These are phyloP conservation scores for Cylindrotheca closterium DNA, from an alignment of 108 stramenopile genomes.

Conservation along the genomic window DNA sequence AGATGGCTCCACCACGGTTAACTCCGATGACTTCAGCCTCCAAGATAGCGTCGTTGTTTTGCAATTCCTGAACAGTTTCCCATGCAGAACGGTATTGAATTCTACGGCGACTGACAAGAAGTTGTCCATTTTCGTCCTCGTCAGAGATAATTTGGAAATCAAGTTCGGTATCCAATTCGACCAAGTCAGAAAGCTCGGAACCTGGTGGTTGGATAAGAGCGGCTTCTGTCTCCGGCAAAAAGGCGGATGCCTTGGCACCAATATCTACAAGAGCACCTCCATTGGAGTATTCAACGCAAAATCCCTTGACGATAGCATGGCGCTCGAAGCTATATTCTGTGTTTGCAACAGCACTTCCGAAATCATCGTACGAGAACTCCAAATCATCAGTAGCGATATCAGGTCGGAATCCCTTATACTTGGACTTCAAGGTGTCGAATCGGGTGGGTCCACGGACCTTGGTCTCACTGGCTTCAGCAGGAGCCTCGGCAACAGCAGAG, in stretches of 20 bases:
- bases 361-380: slow-evolving; percentile 78
- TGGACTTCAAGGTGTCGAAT: slow-evolving; percentile 77
- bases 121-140: slow-evolving; percentile 92
- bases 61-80: slow-evolving; percentile 75
- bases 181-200: slow-evolving; percentile 55
- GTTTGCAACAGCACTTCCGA: slow-evolving; percentile 68
- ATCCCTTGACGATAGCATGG: slow-evolving; percentile 80
- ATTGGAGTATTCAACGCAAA: slow-evolving; percentile 70
- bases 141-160: slow-evolving; percentile 95
- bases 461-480: background rate
- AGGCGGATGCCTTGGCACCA: slow-evolving; percentile 94
- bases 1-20: slow-evolving; percentile 96
- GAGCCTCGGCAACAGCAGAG: slow-evolving; percentile 23
- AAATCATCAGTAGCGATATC: slow-evolving; percentile 38
- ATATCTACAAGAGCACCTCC: slow-evolving; percentile 85
- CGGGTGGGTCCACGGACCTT: slow-evolving; percentile 35
- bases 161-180: slow-evolving; percentile 72
- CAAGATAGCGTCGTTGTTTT: slow-evolving; percentile 78
- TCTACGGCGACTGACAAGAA: slow-evolving; percentile 82
- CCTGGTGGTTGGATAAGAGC: slow-evolving; percentile 58
- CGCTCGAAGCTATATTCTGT: slow-evolving; percentile 84
- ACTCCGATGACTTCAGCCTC: slow-evolving; percentile 89
- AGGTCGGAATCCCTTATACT: slow-evolving; percentile 70
- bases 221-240: slow-evolving; percentile 85
- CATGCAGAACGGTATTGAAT: slow-evolving; percentile 93